Evolutionary conservation across 2,329 filamentous ascomycete genomes (phyloP), one percentile per base, ranked within the genome.

Genomic region (Metarhizium guizhouense): DNA sequence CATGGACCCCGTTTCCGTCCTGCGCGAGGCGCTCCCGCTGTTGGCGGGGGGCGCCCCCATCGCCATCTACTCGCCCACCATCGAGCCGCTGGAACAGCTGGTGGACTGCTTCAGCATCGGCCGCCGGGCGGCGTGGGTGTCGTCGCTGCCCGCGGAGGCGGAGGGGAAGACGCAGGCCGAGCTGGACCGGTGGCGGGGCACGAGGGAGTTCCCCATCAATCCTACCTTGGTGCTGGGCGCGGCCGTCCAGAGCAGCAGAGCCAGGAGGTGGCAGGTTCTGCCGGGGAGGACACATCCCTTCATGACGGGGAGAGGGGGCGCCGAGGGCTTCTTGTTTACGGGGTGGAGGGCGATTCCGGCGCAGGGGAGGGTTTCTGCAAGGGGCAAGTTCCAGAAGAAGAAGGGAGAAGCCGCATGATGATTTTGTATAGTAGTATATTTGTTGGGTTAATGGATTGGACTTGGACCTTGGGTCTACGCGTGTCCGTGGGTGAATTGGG

Each of bases 241-340:
- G 1, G 83, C 80, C 13, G 77, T 99, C 54, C 92, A 97, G 73
- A 94, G 86, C 2, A 88, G 86, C 51, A 79, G 90, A 14, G 85
- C 88, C 5, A 80, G 88, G 59, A 78, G 83, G 54, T 97, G 90
- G 89, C 94, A 99, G 74, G 92, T 96, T 2, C 71, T 99, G 50
- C 94, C 94, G 0, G 89, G 90, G 0, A 77, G 94, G 54, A 97
- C 94, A 53, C 94, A 99, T 73, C 94, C 94, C 6, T 72, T 95
- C 55, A 99, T 99, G 94, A 96, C 89, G 57, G 85, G 85, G 42
- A 81, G 82, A 45, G 94, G 94, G 20, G 93, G 93, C 0, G 84
- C 90, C 0, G 93, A 97, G 66, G 94, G 94, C 0, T 99, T 90
- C 69, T 69, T 99, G 3, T 91, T 97, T 62, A 93, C 90, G 32